phyloP scores from a whole-genome alignment of 2,329 filamentous ascomycete genomes.

The Colletotrichum simmondsii region DNA sequence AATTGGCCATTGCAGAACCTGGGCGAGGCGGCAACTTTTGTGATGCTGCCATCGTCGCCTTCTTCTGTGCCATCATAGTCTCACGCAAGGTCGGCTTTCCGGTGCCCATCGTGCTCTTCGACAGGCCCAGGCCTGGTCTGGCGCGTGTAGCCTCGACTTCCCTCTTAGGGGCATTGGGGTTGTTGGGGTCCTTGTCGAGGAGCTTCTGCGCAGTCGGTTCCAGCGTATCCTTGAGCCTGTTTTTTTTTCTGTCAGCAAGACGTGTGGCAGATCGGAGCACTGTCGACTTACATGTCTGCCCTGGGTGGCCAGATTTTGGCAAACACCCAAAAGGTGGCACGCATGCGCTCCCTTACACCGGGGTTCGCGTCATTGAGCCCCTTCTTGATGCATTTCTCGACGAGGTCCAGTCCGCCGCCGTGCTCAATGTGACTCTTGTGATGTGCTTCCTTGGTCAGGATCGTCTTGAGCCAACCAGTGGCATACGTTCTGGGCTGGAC shows the following conservation, averaged over 20 bases:
- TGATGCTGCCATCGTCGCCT: constrained; percentile 61
- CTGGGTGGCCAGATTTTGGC: constrained; percentile 79
- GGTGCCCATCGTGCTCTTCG: constrained; percentile 69
- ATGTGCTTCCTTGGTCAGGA: constrained; percentile 80
- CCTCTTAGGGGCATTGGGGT: constrained; percentile 76
- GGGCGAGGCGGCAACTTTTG: constrained; percentile 64
- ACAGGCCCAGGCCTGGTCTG: constrained; percentile 69
- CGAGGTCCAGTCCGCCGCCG: constrained; percentile 80
- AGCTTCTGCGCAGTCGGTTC: constrained; percentile 83
- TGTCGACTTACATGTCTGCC: constrained; percentile 73
- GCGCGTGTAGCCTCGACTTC: constrained; percentile 58
- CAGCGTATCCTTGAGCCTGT: constrained; percentile 80
- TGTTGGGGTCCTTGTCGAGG: constrained; percentile 84
- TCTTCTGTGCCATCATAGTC: constrained; percentile 86
- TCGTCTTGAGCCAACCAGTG: constrained; percentile 83
- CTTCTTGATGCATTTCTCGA: constrained; percentile 91
- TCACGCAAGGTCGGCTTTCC: constrained; percentile 80
- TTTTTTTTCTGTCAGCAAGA: constrained; percentile 15
- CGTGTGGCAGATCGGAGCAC: neutral
- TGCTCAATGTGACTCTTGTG: constrained; percentile 89
- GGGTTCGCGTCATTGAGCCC: constrained; percentile 91
- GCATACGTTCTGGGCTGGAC: constrained; percentile 85
- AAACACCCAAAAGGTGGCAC: constrained; percentile 89
- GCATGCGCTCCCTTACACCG: constrained; percentile 86
- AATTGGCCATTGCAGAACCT: constrained; percentile 52